A percentile compares a stretch with the other conserved stretches of the same genome.
Conservation (phyloP, 805 yeast species). For the Yarrowia divulgata region DNA sequence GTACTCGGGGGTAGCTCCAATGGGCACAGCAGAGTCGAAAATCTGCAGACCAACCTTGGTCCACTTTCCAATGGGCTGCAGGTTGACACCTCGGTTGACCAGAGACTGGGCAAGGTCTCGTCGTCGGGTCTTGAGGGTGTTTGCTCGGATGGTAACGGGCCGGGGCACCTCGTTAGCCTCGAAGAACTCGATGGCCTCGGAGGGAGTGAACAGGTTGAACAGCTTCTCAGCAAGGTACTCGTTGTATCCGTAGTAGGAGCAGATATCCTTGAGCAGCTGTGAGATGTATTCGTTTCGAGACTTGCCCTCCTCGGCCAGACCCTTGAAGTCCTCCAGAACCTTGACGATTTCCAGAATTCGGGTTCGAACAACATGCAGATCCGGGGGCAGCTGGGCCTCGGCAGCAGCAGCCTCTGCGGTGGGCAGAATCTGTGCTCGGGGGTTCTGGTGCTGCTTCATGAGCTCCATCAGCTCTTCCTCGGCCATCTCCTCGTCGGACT, state of each 20-base stretch:
- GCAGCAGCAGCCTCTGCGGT: conserved; percentile 64
- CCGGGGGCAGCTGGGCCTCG: conserved; percentile 62
- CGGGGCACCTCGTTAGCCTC: conserved; percentile 98
- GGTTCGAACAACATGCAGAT: conserved; percentile 82
- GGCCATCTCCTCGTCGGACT: conserved; percentile 42
- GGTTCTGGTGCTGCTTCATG: conserved; percentile 39
- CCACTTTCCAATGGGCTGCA: conserved; percentile 98
- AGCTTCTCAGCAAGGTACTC: conserved; percentile 92
- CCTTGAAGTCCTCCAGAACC: conserved; percentile 88
- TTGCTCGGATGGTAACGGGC: conserved; percentile 97
- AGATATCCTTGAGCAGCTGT: conserved; percentile 82
- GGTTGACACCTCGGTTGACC: conserved; percentile 94
- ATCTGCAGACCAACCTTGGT: conserved; percentile 97
- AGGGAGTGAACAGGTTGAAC: conserved; percentile 87
- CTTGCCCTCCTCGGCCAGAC: conserved; percentile 81
- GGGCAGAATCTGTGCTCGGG: conserved; percentile 68
- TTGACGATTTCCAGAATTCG: conserved; percentile 95
- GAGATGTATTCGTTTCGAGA: conserved; percentile 83
- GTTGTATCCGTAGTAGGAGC: conserved; percentile 92
- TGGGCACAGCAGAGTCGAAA: conserved; percentile 98
- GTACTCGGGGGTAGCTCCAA: conserved; percentile 99
- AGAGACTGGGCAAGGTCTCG: conserved; percentile 94
- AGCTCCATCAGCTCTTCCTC: conserved; percentile 41
- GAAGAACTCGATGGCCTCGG: conserved; percentile 97
- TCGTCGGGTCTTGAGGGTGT: conserved; percentile 91